These are phyloP conservation scores for Diaporthe vaccinii DNA, from an alignment of 2,329 filamentous ascomycete genomes.

Conservation along the genomic window DNA sequence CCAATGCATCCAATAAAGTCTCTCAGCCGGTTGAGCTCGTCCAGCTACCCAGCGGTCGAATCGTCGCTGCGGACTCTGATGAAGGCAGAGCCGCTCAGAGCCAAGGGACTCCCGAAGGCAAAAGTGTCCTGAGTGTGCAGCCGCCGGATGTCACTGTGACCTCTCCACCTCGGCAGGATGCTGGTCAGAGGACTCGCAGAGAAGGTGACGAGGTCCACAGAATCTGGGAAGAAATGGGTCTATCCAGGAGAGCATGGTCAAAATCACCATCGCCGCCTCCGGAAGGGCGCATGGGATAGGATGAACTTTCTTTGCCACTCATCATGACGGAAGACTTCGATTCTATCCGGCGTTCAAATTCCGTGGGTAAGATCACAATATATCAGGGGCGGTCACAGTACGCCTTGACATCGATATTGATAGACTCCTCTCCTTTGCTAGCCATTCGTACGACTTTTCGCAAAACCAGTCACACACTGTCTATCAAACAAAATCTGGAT, in stretches of 20 bases:
- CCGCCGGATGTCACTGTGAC: not conserved
- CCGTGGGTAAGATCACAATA: not conserved
- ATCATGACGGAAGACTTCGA: not conserved
- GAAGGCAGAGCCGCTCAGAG: not conserved
- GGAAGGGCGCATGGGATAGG: not conserved
- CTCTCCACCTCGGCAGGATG: not conserved
- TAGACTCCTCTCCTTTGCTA: too few species aligned
- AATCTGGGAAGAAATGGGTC: conserved; percentile 32
- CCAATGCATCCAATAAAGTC: not conserved
- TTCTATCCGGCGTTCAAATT: not conserved
- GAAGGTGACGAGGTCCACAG: conserved; percentile 28
- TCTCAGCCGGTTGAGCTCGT: conserved; percentile 12
- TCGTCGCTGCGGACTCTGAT: conserved; percentile 32
- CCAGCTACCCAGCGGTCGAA: conserved; percentile 24
- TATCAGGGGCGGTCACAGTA: not conserved
- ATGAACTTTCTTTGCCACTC: not conserved
- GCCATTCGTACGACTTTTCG: too few species aligned
- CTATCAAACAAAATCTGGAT: too few species aligned
- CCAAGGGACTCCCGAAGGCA: not conserved
- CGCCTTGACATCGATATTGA: not conserved
- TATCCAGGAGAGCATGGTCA: conserved; percentile 27
- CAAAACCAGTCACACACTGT: too few species aligned
- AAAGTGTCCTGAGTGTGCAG: not conserved
- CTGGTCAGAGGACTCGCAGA: not conserved
- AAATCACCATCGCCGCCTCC: conserved; percentile 16